phyloP scores from a whole-genome alignment of 148 eudicot species.

The Arbutus unedo region DNA sequence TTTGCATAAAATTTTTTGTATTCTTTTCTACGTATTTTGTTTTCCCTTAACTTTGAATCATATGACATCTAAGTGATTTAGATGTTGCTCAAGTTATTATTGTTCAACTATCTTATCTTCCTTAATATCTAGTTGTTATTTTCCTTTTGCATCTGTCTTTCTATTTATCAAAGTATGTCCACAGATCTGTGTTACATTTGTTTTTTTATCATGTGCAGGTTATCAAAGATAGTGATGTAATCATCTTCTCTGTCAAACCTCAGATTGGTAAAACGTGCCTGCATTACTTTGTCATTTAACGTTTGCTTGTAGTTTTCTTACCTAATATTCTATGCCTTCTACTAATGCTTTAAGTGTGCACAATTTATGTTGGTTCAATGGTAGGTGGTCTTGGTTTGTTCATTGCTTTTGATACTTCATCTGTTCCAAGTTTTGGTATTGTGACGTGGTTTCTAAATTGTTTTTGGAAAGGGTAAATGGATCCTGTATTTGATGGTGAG shows the following conservation, averaged over 20 bases:
- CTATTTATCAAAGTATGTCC: neutral
- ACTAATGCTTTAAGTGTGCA: neutral
- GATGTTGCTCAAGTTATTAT: neutral
- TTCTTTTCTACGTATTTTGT: neutral
- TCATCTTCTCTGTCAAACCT: conserved; percentile 83
- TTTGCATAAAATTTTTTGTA: neutral
- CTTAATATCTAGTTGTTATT: conserved; percentile 4
- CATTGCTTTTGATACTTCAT: neutral
- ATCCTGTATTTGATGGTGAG: neutral
- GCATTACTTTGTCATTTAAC: neutral
- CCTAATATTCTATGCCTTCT: neutral
- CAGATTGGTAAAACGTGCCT: conserved; percentile 52
- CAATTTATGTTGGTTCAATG: neutral
- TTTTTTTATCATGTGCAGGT: conserved; percentile 43
- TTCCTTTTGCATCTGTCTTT: neutral
- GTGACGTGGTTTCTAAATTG: neutral
- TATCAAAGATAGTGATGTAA: conserved; percentile 67
- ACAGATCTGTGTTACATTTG: neutral
- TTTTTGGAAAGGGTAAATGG: neutral
- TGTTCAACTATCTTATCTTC: neutral
- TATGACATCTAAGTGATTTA: neutral
- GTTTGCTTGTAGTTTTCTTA: neutral
- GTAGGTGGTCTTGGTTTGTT: neutral
- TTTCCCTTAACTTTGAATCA: neutral
- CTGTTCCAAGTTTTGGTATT: neutral